Evolutionary conservation across 2,329 filamentous ascomycete species (phyloP).

Genomic region (Xylariaceae sp.): DNA sequence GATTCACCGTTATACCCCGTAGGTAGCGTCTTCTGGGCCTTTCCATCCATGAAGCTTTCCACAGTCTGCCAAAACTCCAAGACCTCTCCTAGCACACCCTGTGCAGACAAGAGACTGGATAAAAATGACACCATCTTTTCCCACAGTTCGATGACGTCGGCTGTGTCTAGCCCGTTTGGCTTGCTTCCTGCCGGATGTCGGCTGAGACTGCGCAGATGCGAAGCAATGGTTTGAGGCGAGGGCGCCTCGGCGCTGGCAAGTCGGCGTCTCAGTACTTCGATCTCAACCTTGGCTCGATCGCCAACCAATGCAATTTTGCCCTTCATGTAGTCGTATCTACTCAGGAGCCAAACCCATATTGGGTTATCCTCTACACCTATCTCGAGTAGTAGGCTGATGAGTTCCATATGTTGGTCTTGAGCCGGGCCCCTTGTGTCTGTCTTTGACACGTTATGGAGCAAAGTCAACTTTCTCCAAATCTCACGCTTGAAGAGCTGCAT

Average conservation of each 20-base stretch:
- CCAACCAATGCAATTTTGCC: constrained; percentile 74
- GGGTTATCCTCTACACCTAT: constrained; percentile 93
- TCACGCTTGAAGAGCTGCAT: constrained; percentile 83
- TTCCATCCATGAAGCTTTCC: constrained; percentile 83
- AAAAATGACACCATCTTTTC: constrained; percentile 77
- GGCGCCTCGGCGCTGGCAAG: constrained; percentile 72
- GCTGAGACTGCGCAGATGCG: constrained; percentile 68
- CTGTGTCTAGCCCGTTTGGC: constrained; percentile 63
- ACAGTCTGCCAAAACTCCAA: constrained; percentile 92
- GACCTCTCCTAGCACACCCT: constrained; percentile 81
- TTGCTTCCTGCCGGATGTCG: constrained; percentile 60
- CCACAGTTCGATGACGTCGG: constrained; percentile 85
- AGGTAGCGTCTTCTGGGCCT: constrained; percentile 73
- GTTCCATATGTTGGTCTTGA: constrained; percentile 83
- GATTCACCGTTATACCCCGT: constrained; percentile 78
- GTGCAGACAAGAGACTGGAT: constrained; percentile 65
- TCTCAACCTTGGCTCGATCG: constrained; percentile 83
- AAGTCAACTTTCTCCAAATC: constrained; percentile 75
- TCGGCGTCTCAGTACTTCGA: constrained; percentile 81
- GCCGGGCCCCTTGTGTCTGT: constrained; percentile 48
- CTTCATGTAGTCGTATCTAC: constrained; percentile 83
- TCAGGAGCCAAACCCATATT: constrained; percentile 92
- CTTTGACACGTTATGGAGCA: constrained; percentile 53
- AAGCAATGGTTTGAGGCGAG: constrained; percentile 61
- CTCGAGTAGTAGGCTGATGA: constrained; percentile 85